These are phyloP conservation scores for Leptodermis oblonga DNA, from an alignment of 257 asterid genomes.

Conservation along the genomic window DNA sequence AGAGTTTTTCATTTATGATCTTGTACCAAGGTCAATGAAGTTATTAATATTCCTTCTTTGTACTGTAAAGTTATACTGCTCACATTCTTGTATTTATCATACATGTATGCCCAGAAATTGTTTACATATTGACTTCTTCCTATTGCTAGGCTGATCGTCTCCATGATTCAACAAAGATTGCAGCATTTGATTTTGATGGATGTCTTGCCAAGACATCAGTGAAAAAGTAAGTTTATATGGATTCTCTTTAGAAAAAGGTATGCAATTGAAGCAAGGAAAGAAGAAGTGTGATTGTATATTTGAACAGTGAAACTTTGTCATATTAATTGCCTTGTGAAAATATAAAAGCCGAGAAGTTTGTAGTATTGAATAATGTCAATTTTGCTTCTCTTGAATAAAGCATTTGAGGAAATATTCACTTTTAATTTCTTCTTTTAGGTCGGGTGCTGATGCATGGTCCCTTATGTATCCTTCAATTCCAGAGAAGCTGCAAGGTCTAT, in stretches of 20 bases:
- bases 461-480: constrained; percentile 92
- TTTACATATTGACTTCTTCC: neutral
- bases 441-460: constrained; percentile 97
- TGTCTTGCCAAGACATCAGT: constrained; percentile 86
- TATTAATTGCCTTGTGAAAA: neutral
- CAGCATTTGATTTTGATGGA: constrained; percentile 99
- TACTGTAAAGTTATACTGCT: neutral
- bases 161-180: constrained; percentile 73
- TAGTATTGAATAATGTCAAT: neutral
- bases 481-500: constrained; percentile 76
- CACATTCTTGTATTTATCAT: neutral
- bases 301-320: neutral
- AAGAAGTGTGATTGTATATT: neutral
- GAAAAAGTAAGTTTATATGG: constrained; percentile 47
- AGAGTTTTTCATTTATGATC: neutral
- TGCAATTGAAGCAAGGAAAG: neutral
- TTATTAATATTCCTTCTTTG: neutral
- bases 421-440: constrained; percentile 35
- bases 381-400: neutral
- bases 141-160: constrained; percentile 67
- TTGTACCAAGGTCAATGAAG: neutral
- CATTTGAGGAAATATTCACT: neutral
- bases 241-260: neutral
- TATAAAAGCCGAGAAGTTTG: neutral
- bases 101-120: neutral